Conservation (phyloP, 148 eudicot species). For the Oxyria digyna region DNA sequence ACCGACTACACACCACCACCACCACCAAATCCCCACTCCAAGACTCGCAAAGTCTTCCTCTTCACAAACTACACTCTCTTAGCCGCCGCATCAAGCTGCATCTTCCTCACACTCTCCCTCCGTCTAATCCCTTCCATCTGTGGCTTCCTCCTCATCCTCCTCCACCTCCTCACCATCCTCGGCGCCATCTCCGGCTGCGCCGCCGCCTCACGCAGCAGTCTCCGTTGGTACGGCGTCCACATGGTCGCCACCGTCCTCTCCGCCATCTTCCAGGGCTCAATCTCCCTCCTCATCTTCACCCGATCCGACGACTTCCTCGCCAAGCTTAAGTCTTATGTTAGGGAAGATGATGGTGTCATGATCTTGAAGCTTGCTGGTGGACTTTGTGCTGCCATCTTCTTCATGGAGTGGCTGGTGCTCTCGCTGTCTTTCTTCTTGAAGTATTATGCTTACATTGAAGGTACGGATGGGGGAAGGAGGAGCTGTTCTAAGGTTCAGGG, state of each 20-base stretch:
- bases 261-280: constrained; percentile 3
- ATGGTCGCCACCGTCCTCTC: neutral
- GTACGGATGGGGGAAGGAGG: neutral
- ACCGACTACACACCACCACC: neutral
- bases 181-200: constrained; percentile 46
- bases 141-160: constrained; percentile 47
- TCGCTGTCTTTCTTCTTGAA: constrained; percentile 35
- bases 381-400: constrained; percentile 27
- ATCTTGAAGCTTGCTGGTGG: constrained; percentile 41
- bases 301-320: constrained; percentile 20
- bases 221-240: constrained; percentile 29
- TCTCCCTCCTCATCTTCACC: neutral
- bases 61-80: constrained; percentile 42
- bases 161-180: constrained; percentile 43
- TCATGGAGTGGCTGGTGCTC: constrained; percentile 39
- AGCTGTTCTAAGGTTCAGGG: neutral
- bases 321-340: constrained; percentile 37
- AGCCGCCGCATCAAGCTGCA: constrained; percentile 49
- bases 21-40: constrained; percentile 21
- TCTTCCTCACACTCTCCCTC: constrained; percentile 54
- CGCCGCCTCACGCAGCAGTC: constrained; percentile 23
- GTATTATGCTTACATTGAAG: constrained; percentile 15
- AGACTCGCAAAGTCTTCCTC: constrained; percentile 34
- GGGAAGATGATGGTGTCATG: constrained; percentile 32
- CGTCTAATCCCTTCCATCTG: constrained; percentile 44